phyloP scores from a whole-genome alignment of 768 basidiomycete species.

The Scleroderma bovista region DNA sequence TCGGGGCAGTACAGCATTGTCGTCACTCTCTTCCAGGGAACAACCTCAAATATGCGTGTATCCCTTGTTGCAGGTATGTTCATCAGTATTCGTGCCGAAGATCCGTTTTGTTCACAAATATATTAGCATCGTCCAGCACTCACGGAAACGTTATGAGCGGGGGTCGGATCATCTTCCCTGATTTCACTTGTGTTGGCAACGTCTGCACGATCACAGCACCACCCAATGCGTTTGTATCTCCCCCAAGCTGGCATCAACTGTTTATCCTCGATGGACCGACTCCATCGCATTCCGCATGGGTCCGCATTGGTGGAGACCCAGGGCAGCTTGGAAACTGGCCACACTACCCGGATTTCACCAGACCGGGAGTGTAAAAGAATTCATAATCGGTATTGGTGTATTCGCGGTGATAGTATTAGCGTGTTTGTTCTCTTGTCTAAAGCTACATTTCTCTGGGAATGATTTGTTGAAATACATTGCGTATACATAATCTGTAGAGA shows the following conservation, averaged over 20 bases:
- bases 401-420: background rate
- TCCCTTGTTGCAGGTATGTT: conserved; percentile 61
- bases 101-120: conserved; percentile 2
- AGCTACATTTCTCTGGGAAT: too few species aligned
- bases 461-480: too few species aligned
- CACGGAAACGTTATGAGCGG: conserved; percentile 74
- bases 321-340: conserved; percentile 70
- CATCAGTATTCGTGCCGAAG: background rate
- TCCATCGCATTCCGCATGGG: conserved; percentile 68
- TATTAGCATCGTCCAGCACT: conserved; percentile 62
- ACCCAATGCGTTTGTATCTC: conserved; percentile 59
- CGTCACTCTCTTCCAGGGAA: conserved; percentile 35
- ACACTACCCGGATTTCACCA: conserved; percentile 56
- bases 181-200: conserved; percentile 60
- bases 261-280: conserved; percentile 77
- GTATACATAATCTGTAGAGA: too few species aligned
- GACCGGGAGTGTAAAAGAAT: conserved; percentile 49
- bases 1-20: conserved; percentile 48
- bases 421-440: background rate
- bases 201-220: conserved; percentile 76
- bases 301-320: conserved; percentile 78
- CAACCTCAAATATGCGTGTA: conserved; percentile 44
- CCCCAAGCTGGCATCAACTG: conserved; percentile 74
- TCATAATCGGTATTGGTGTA: background rate
- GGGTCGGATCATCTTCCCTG: conserved; percentile 65